Percentiles rank a stretch among this genome's conserved stretches.
phyloP scores from a whole-genome alignment of 306 rosid genomes.

The Pyrus pyrifolia region DNA sequence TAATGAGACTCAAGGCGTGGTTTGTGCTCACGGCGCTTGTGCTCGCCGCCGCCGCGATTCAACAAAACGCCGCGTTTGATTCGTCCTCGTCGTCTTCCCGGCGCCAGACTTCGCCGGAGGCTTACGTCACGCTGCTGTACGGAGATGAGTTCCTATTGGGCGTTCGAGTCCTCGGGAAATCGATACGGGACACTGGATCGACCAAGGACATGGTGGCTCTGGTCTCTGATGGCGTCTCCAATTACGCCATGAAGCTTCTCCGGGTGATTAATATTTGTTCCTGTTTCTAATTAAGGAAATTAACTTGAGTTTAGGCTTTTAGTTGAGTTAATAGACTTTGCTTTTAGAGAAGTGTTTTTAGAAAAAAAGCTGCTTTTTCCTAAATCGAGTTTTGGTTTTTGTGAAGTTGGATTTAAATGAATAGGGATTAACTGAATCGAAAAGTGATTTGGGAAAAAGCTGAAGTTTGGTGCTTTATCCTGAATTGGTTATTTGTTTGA shows the following conservation, averaged over 20 bases:
- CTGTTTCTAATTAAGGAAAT: not conserved
- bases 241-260: constrained; percentile 69
- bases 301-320: not conserved
- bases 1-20: constrained; percentile 29
- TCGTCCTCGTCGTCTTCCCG: constrained; percentile 22
- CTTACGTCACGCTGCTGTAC: constrained; percentile 85
- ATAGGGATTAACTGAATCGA: not conserved
- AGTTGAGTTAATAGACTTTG: not conserved
- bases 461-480: not conserved
- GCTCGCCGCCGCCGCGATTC: constrained; percentile 24
- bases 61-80: constrained; percentile 21
- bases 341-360: not conserved
- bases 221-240: constrained; percentile 93
- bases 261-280: constrained; percentile 29
- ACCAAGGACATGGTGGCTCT: constrained; percentile 83
- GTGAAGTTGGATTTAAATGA: not conserved
- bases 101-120: constrained; percentile 41
- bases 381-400: not conserved
- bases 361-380: not conserved
- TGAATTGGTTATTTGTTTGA: not conserved
- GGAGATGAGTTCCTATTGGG: constrained; percentile 97
- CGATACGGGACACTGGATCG: constrained; percentile 79
- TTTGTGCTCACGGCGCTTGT: constrained; percentile 18
- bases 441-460: not conserved
- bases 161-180: constrained; percentile 90